phyloP scores from a whole-genome alignment of 2,329 filamentous ascomycete genomes.

The Zasmidium angulare region DNA sequence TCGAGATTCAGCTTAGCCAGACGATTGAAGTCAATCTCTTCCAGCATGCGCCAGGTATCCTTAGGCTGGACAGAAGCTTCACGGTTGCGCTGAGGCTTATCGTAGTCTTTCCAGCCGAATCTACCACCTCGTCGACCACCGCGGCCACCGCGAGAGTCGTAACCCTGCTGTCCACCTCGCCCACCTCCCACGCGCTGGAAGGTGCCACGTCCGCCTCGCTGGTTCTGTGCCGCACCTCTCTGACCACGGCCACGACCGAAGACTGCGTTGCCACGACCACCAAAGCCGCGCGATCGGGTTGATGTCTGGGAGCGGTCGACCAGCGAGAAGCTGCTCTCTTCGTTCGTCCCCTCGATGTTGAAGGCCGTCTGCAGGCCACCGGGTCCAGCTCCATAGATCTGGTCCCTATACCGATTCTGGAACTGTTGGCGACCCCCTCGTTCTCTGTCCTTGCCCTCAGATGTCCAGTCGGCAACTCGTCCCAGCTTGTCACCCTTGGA shows the following conservation, averaged over 20 bases:
- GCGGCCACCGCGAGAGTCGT: constrained; percentile 69
- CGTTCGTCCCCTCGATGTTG: constrained; percentile 76
- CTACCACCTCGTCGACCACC: constrained; percentile 75
- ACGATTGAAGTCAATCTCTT: constrained; percentile 98
- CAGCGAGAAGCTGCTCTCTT: constrained; percentile 96
- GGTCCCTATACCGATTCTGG: constrained; percentile 89
- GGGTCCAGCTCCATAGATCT: constrained; percentile 79
- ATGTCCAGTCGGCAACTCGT: constrained; percentile 98
- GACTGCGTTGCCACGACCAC: constrained; percentile 82
- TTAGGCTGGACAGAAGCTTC: constrained; percentile 96
- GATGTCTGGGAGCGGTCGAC: constrained; percentile 92
- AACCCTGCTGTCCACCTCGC: constrained; percentile 66
- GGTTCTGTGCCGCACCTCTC: constrained; percentile 69
- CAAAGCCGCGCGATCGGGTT: constrained; percentile 76
- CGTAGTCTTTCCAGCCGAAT: constrained; percentile 98
- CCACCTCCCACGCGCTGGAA: constrained; percentile 72
- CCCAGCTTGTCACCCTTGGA: constrained; percentile 98
- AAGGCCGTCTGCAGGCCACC: constrained; percentile 75
- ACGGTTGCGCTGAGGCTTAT: constrained; percentile 94
- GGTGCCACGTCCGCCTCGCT: constrained; percentile 68
- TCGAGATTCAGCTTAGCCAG: constrained; percentile 95
- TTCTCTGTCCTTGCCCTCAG: constrained; percentile 78
- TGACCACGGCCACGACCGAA: constrained; percentile 69
- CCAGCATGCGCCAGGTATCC: constrained; percentile 89
- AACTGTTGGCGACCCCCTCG: constrained; percentile 84